Base-by-base conservation (phyloP, 169 alveolate genomes). In the Eimeria praecox region DNA sequence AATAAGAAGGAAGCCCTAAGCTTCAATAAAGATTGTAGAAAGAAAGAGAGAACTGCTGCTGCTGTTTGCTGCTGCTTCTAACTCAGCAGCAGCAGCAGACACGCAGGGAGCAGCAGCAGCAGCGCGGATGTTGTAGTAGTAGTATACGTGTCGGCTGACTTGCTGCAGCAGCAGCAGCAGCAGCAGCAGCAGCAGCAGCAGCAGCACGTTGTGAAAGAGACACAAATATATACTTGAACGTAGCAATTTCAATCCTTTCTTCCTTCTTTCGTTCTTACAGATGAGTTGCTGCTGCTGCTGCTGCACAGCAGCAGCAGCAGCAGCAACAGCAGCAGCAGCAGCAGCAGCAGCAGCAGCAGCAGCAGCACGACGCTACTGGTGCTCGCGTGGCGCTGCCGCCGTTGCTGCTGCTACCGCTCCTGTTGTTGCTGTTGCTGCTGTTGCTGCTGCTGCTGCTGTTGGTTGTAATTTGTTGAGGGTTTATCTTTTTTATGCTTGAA, bases 301-400 rank as follows among this genome's bases (percentile, higher is more conserved):
- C 73, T 20, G 66, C 66, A 44, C 35, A 56, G 66, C 66, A 56
- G 66, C 66, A 56, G 20, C 73, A 33, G 90, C 90, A 82, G 90
- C 90, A 80, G 69, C 90, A 78, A 20, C 89, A 82, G 90, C 90
- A 82, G 90, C 90, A 82, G 90, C 90, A 82, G 66, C 66, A 56
- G 66, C 66, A 56, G 20, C 73, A 33, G 90, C 90, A 82, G 90
- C 90, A 80, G 69, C 90, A 78, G 42, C 89, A 82, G 90, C 90
- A 82, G 90, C 90, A 82, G 90, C 90, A 82, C 90, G 90, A 82
- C 90, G 71, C 90, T 82, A 82, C 90, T 82, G 90, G 90, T 82
- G 90, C 90, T 82, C 90, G 90, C 90, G 71, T 49, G 52, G 90
- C 90, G 90, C 90, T 82, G 90, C 90, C 90, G 90, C 90, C 69